Conservation (phyloP, 192 early-diverging fungal genomes). For the Coemansia brasiliensis region DNA sequence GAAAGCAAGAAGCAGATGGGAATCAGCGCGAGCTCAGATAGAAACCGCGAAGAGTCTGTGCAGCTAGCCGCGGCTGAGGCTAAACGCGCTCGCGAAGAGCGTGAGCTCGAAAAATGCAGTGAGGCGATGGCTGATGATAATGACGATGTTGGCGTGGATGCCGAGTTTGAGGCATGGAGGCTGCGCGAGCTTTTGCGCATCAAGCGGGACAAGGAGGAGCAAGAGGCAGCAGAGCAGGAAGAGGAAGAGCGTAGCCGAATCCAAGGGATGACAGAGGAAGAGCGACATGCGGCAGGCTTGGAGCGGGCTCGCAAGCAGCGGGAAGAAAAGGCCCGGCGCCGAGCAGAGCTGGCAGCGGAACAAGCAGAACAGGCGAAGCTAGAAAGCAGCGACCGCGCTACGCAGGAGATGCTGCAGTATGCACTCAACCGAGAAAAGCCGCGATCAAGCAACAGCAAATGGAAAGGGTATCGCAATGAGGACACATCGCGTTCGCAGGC, state of each 20-base stretch:
- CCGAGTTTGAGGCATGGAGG: slow-evolving; percentile 90
- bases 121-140: slow-evolving; percentile 81
- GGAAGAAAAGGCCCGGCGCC: slow-evolving; percentile 57
- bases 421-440: slow-evolving; percentile 1
- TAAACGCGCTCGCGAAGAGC: slow-evolving; percentile 24
- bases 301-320: slow-evolving; percentile 60
- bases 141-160: slow-evolving; percentile 83
- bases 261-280: slow-evolving; percentile 81
- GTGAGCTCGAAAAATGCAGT: slow-evolving; percentile 46
- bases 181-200: slow-evolving; percentile 85
- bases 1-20: slow-evolving; percentile 56
- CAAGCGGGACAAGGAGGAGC: slow-evolving; percentile 81
- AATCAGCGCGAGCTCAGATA: too few relatives aligned
- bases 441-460: slow-evolving; percentile 20
- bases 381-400: not conserved
- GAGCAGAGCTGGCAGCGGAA: slow-evolving; percentile 8
- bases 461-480: slow-evolving; percentile 25
- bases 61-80: slow-evolving; percentile 37
- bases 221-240: slow-evolving; percentile 69
- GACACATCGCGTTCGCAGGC: slow-evolving; percentile 24
- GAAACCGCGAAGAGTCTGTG: slow-evolving; percentile 46
- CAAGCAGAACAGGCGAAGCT: slow-evolving; percentile 64
- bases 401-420: slow-evolving; percentile 25
- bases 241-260: slow-evolving; percentile 77
- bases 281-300: slow-evolving; percentile 71